These are phyloP conservation scores for Paramecium bursaria DNA, from an alignment of 73 alveolate species.

Conservation along the genomic window DNA sequence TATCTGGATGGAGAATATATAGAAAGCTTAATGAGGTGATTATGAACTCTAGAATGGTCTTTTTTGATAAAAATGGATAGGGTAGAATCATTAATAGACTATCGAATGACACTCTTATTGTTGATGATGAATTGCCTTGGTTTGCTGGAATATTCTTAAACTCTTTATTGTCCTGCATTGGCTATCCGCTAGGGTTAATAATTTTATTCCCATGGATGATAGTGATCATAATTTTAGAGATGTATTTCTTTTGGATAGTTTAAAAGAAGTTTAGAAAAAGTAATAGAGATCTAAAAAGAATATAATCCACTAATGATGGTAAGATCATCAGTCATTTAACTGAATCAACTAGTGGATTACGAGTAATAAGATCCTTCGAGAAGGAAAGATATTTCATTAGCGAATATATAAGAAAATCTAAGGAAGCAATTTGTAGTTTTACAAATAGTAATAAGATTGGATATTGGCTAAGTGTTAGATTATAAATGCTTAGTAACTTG, in stretches of 20 bases:
- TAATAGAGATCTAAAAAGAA: slow-evolving; percentile 66
- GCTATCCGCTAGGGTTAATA: slow-evolving; percentile 64
- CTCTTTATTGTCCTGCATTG: slow-evolving; percentile 26
- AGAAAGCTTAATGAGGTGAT: slow-evolving; percentile 30
- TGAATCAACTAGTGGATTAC: slow-evolving; percentile 64
- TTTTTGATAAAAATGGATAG: slow-evolving; percentile 64
- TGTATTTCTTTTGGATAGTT: slow-evolving; percentile 15
- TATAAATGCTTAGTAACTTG: slow-evolving; percentile 61
- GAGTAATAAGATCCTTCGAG: slow-evolving; percentile 60
- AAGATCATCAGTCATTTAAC: slow-evolving; percentile 46
- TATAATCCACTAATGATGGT: slow-evolving; percentile 64
- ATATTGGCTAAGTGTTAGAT: slow-evolving; percentile 62
- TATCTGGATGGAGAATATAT: slow-evolving; percentile 49
- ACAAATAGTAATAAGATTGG: slow-evolving; percentile 54
- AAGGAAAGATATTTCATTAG: slow-evolving; percentile 27
- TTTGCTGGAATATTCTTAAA: neutral
- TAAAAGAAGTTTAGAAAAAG: slow-evolving; percentile 50
- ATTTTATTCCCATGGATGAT: slow-evolving; percentile 65
- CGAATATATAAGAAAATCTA: slow-evolving; percentile 55
- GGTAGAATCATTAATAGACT: slow-evolving; percentile 70
- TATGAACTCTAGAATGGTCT: slow-evolving; percentile 62
- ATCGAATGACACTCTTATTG: slow-evolving; percentile 59
- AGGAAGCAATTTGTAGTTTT: slow-evolving; percentile 52
- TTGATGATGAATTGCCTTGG: slow-evolving; percentile 69
- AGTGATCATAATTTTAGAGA: slow-evolving; percentile 12